Evolutionary conservation across 2,329 filamentous ascomycete genomes (phyloP), one percentile per base, ranked within the genome.

Genomic region (Ophiostoma novo-ulmi): DNA sequence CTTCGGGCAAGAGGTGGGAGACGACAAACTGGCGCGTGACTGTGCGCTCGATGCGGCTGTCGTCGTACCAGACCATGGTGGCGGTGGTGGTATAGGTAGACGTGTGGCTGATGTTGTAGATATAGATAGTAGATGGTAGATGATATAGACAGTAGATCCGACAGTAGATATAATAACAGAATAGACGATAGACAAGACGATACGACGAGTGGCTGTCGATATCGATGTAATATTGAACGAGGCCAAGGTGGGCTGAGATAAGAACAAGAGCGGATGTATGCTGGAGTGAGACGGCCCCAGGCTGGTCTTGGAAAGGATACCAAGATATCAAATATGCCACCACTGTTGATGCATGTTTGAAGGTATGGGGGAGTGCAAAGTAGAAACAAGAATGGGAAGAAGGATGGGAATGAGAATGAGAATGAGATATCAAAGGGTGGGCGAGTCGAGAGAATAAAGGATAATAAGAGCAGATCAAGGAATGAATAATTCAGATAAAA

Each of bases 1-100:
- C 89, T 72, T 87, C 83, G 58, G 87, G 85, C 67, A 85, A 82
- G 61, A 93, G 82, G 71, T 90, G 86, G 58, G 86, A 86, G 68
- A 85, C 83, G 73, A 93, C 86, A 76, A 89, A 93, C 71, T 87
- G 82, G 73, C 86, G 83, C 70, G 88, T 92, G 75, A 93, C 88
- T 72, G 88, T 90, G 70, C 85, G 82, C 76, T 91, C 86, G 77
- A 93, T 92, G 72, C 84, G 85, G 74, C 88, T 85, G 71, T 88
- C 82, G 77, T 91, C 89, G 90, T 90, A 93, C 89, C 90, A 92
- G 70, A 75, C 74, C 55, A 70, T 72, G 35, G 39, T 68, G 17
- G n/a, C 13, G 52, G 20, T 44, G 65, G 65, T 31, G 31, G 31
- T 31, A 31, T 31, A 31, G 2, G 31, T 31, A 31, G 31, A 4